phyloP scores from a whole-genome alignment of 2,329 filamentous ascomycete genomes.

The Claviceps fusiformis region DNA sequence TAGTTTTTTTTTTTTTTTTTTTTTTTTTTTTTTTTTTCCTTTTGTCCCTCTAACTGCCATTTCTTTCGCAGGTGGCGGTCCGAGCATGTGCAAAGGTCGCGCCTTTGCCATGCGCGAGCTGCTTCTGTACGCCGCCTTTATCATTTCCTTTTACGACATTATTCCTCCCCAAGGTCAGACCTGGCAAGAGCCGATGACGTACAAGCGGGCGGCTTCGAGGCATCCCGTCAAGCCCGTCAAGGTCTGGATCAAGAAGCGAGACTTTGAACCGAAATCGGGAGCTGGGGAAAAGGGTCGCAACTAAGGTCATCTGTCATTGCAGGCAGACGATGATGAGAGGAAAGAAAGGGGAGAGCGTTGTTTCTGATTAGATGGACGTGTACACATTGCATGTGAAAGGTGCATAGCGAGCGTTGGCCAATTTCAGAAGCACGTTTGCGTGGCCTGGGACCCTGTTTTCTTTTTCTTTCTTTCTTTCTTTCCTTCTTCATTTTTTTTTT shows the following conservation, averaged over 20 bases:
- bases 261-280: neutral
- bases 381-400: neutral
- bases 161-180: constrained; percentile 14
- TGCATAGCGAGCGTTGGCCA: neutral
- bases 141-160: constrained; percentile 25
- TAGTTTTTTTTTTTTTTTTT: too few relatives aligned
- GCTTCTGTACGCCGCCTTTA: constrained; percentile 19
- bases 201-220: constrained; percentile 15
- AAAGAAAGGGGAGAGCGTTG: too few relatives aligned
- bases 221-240: constrained; percentile 15
- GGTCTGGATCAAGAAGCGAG: constrained; percentile 20
- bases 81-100: constrained; percentile 20
- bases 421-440: neutral
- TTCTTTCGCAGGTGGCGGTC: constrained; percentile 17
- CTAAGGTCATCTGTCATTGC: neutral
- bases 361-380: neutral
- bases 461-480: neutral
- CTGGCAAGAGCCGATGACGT: constrained; percentile 15
- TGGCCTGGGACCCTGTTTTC: neutral
- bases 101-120: constrained; percentile 21
- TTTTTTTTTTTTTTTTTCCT: neutral
- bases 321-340: neutral
- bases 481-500: neutral
- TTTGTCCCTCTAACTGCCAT: neutral
- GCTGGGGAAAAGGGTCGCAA: neutral